A percentile compares a stretch with the other conserved stretches of the same genome.
Evolutionary conservation across 768 basidiomycete species (phyloP).

Genomic region (button mushroom (Agaricus bisporus)): DNA sequence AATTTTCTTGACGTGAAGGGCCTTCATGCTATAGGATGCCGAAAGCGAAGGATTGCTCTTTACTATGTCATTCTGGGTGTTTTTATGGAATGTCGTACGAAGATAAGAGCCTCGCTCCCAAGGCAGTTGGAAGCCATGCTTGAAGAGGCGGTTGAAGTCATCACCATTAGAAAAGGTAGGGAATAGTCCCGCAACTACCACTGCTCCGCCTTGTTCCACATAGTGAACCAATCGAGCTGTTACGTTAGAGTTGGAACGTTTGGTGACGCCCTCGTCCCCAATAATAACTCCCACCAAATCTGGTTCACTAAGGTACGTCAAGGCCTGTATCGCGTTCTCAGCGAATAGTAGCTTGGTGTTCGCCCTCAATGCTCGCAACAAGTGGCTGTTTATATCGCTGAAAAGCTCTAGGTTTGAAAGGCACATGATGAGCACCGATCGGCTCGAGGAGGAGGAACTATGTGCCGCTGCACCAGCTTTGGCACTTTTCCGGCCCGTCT

Average conservation of each 20-base stretch:
- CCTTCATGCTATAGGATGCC: conserved; percentile 36
- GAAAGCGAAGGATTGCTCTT: conserved; percentile 23
- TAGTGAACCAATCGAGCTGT: conserved; percentile 30
- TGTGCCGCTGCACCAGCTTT: background rate
- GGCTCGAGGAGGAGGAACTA: background rate
- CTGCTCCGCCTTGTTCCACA: conserved; percentile 29
- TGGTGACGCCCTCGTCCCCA: conserved; percentile 28
- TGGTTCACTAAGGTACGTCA: conserved; percentile 20
- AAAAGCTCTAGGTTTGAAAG: conserved; percentile 21
- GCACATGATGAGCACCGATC: conserved; percentile 25
- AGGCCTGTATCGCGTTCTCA: conserved; percentile 13
- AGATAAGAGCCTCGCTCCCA: conserved; percentile 35
- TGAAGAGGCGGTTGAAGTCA: conserved; percentile 23
- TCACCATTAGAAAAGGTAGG: conserved; percentile 19
- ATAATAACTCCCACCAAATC: conserved; percentile 27
- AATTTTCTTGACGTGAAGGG: conserved; percentile 27
- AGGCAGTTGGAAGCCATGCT: conserved; percentile 24
- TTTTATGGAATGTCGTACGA: conserved; percentile 30
- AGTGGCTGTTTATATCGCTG: conserved; percentile 18
- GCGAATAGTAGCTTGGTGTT: conserved; percentile 19
- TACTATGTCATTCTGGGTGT: conserved; percentile 22
- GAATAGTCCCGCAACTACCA: conserved; percentile 30
- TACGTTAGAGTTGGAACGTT: conserved; percentile 16
- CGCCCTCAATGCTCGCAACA: conserved; percentile 20
- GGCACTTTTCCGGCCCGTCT: background rate